Base-by-base conservation (phyloP, 2,329 filamentous ascomycete genomes). In the Alternaria alternata region DNA sequence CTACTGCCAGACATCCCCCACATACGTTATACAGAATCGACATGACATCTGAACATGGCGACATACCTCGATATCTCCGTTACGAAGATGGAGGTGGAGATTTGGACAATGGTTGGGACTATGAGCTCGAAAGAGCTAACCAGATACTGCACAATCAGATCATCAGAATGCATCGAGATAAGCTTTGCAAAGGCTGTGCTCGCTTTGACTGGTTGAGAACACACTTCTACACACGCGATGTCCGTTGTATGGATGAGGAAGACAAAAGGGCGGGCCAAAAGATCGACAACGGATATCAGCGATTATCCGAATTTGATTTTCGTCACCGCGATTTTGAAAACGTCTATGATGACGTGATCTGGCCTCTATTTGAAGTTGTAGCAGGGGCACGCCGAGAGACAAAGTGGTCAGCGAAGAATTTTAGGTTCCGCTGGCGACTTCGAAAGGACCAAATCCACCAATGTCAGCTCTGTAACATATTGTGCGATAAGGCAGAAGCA, bases 241-340 rank as follows among this genome's bases (percentile, higher is more conserved):
- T 30, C 4, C 4, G 0, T 2, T 30, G 28, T 4, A 11, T 5
- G 0, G 0, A 8, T 5, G 9, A 11, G 28, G 9, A 1, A 4
- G 3, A 0, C 0, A 5, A 5, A 12, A 0, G 2, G 9, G 28
- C 28, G 4, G 8, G 28, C 11, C 9, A 12, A 12, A 30, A 30
- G 28, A 30, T 30, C 1, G 0, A 9, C 1, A 11, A 3, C 4
- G 28, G 4, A 9, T 3, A 20, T n/a, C n/a, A n/a, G n/a, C n/a
- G n/a, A n/a, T n/a, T n/a, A n/a, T n/a, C n/a, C n/a, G n/a, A n/a
- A n/a, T n/a, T n/a, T n/a, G n/a, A n/a, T n/a, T n/a, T n/a, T n/a
- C n/a, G n/a, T n/a, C 18, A 18, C 18, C 28, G 28, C 1, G 4
- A 34, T 0, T 5, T 34, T 0, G 1, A 7, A 36, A 36, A 7